Evolutionary conservation across 2,329 filamentous ascomycete species (phyloP).

Genomic region (Cladosporium sp.): DNA sequence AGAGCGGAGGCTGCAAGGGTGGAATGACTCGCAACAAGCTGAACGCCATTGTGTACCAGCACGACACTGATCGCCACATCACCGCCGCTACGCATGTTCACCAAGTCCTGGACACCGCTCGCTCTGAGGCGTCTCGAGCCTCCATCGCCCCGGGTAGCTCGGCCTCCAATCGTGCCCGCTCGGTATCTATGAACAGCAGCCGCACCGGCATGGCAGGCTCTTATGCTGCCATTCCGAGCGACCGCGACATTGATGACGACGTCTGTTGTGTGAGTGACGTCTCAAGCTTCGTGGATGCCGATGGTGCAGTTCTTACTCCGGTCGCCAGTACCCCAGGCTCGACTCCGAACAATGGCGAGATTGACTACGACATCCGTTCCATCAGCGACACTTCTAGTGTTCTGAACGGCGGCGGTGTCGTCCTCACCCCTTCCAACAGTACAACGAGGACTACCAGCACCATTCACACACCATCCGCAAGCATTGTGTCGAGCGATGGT

Average conservation of each 20-base stretch:
- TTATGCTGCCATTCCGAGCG: not conserved
- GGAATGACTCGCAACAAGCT: conserved; percentile 18
- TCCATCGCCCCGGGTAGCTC: not conserved
- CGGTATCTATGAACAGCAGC: not conserved
- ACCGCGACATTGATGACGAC: not conserved
- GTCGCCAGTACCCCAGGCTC: not conserved
- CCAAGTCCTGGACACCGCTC: not conserved
- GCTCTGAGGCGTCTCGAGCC: not conserved
- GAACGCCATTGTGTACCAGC: conserved; percentile 13
- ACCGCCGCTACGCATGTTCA: conserved; percentile 2
- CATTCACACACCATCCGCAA: not conserved
- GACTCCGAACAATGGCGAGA: not conserved
- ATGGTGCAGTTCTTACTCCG: too few species aligned
- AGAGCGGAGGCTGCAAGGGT: conserved; percentile 16
- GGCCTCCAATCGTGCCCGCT: not conserved
- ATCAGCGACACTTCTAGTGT: not conserved
- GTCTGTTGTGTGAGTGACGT: too few species aligned
- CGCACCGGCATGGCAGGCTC: not conserved
- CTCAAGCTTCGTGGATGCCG: too few species aligned
- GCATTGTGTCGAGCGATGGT: not conserved
- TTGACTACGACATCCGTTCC: not conserved
- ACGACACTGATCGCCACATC: conserved; percentile 16
- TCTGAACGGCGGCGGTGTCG: not conserved
- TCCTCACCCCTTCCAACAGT: not conserved
- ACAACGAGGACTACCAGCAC: not conserved